Conservation (phyloP, 1,139 yeast species). For the Yamadazyma buinensis region DNA sequence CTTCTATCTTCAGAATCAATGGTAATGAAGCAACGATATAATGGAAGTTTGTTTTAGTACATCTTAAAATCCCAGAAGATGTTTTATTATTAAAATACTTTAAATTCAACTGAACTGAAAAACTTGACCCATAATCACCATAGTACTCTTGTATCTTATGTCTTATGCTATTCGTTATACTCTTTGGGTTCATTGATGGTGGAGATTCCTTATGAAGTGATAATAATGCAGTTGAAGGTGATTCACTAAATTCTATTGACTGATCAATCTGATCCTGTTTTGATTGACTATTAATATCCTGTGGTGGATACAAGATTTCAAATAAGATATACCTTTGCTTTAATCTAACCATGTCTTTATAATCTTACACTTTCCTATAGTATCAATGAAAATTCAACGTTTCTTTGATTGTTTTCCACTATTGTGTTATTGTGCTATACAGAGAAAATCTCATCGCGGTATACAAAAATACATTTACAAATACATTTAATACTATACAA, state of each 20-base stretch:
- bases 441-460: no score
- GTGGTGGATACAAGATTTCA: constrained; percentile 68
- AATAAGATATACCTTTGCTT: constrained; percentile 82
- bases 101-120: constrained; percentile 56
- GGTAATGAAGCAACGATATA: constrained; percentile 68
- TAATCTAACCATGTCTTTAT: constrained; percentile 85
- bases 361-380: no score
- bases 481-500: no score
- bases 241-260: constrained; percentile 19
- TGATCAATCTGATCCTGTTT: constrained; percentile 12
- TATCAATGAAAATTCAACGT: not conserved
- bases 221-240: constrained; percentile 36
- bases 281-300: not conserved
- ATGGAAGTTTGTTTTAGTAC: constrained; percentile 63
- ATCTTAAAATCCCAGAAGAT: constrained; percentile 79
- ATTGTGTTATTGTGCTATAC: no score
- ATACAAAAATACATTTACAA: no score
- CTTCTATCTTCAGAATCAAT: constrained; percentile 53
- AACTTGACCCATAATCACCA: constrained; percentile 81
- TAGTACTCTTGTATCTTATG: constrained; percentile 53
- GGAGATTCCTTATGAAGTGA: constrained; percentile 51
- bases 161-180: constrained; percentile 52
- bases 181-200: constrained; percentile 36
- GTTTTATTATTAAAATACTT: constrained; percentile 83
- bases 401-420: no score